Evolutionary conservation across 345 rosid genomes (phyloP).

Genomic region (Kernera saxatilis): DNA sequence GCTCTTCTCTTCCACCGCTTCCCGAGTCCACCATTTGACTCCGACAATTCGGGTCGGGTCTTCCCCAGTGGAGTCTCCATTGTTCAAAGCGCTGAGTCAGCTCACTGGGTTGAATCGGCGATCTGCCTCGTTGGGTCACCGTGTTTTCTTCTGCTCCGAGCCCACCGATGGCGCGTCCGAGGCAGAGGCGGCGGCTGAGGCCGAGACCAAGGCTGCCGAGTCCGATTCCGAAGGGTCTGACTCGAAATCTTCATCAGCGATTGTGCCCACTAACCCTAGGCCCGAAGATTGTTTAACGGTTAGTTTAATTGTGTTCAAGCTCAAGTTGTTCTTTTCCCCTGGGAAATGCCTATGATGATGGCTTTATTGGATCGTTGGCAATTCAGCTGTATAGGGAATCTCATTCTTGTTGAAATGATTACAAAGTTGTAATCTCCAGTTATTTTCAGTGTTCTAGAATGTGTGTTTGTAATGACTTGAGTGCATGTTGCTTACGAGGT

Average conservation of each 20-base stretch:
- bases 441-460: background rate
- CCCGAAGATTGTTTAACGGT: constrained; percentile 95
- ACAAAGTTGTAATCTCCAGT: background rate
- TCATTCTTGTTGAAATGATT: background rate
- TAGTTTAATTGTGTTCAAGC: constrained; percentile 9
- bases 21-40: constrained; percentile 35
- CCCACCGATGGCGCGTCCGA: constrained; percentile 39
- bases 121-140: constrained; percentile 26
- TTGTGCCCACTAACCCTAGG: constrained; percentile 66
- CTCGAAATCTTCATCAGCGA: constrained; percentile 67
- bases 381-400: background rate
- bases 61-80: constrained; percentile 27
- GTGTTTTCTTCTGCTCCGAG: constrained; percentile 74
- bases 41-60: constrained; percentile 34
- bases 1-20: constrained; percentile 45
- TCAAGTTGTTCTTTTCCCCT: background rate
- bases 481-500: background rate
- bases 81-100: constrained; percentile 43
- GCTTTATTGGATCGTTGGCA: background rate
- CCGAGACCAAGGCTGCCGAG: constrained; percentile 41
- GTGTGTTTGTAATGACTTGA: background rate
- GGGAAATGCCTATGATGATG: background rate
- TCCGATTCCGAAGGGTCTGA: constrained; percentile 43
- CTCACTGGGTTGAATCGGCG: constrained; percentile 40
- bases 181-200: constrained; percentile 39